These are phyloP conservation scores for Mucor piriformis DNA, from an alignment of 371 early-diverging fungal species.

Conservation along the genomic window DNA sequence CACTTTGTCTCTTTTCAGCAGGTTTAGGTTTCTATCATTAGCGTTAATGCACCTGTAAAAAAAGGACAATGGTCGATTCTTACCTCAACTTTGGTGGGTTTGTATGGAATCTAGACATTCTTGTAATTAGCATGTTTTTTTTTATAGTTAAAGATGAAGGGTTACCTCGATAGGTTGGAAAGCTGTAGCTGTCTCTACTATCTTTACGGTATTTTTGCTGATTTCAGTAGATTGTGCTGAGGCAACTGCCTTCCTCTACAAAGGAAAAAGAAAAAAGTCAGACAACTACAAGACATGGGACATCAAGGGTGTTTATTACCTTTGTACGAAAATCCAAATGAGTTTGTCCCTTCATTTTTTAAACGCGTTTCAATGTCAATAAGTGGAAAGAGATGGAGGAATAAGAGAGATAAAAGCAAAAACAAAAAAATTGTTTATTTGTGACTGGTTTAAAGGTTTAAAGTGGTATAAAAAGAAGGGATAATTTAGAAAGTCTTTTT, in stretches of 20 bases:
- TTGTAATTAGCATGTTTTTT: neutral
- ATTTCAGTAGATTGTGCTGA: no score
- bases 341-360: no score
- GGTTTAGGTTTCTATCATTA: constrained; percentile 1
- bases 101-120: neutral
- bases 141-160: neutral
- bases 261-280: no score
- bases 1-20: neutral
- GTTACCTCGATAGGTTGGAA: neutral
- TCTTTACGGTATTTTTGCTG: no score
- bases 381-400: neutral
- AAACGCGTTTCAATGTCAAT: no score
- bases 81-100: constrained; percentile 11
- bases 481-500: constrained; percentile 70
- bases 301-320: no score
- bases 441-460: neutral
- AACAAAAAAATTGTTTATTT: constrained; percentile 1
- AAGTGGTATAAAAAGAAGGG: constrained; percentile 13
- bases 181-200: no score
- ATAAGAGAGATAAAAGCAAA: neutral
- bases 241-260: no score
- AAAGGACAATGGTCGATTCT: neutral
- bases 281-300: no score
- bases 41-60: neutral
- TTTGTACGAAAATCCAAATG: no score